A percentile compares a stretch with the other conserved stretches of the same genome.
These are phyloP conservation scores for Sugiyamaella neomexicana DNA, from an alignment of 1,139 yeast species.

Conservation along the genomic window DNA sequence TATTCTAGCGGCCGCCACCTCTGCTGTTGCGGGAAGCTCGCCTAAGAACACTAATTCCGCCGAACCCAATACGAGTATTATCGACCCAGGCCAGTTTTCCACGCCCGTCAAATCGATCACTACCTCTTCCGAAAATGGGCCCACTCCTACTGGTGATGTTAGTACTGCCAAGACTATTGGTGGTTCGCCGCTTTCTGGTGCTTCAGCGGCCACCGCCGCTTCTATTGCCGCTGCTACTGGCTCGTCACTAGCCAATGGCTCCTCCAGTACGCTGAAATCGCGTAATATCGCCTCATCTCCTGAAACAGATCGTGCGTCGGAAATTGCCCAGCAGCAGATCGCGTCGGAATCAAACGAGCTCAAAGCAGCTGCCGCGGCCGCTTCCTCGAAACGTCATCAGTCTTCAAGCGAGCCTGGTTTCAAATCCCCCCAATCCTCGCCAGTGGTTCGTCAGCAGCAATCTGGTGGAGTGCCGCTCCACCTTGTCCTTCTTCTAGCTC, in stretches of 20 bases:
- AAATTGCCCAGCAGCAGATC: constrained; percentile 30
- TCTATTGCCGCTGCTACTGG: constrained; percentile 13
- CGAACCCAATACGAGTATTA: constrained; percentile 6
- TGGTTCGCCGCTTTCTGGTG: not conserved
- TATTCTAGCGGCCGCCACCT: constrained; percentile 7
- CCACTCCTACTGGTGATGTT: not conserved
- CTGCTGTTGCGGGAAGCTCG: constrained; percentile 27
- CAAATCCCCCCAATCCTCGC: constrained; percentile 26
- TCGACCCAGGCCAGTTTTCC: constrained; percentile 11
- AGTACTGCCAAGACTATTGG: not conserved
- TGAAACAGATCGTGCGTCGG: constrained; percentile 20
- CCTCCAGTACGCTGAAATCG: not conserved
- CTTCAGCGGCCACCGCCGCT: constrained; percentile 13
- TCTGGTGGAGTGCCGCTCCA: constrained; percentile 53
- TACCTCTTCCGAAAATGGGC: not conserved
- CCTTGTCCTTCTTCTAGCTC: constrained; percentile 51
- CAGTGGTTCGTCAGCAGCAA: constrained; percentile 22
- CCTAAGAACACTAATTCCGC: constrained; percentile 30
- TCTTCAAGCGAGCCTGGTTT: constrained; percentile 20
- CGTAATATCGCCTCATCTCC: constrained; percentile 5
- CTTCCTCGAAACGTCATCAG: constrained; percentile 4
- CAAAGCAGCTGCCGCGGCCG: constrained; percentile 18
- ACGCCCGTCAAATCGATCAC: constrained; percentile 6
- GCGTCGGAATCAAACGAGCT: constrained; percentile 27
- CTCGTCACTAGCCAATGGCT: constrained; percentile 4